Conservation (phyloP, 441 rosid species). For the Kokia cookei region DNA sequence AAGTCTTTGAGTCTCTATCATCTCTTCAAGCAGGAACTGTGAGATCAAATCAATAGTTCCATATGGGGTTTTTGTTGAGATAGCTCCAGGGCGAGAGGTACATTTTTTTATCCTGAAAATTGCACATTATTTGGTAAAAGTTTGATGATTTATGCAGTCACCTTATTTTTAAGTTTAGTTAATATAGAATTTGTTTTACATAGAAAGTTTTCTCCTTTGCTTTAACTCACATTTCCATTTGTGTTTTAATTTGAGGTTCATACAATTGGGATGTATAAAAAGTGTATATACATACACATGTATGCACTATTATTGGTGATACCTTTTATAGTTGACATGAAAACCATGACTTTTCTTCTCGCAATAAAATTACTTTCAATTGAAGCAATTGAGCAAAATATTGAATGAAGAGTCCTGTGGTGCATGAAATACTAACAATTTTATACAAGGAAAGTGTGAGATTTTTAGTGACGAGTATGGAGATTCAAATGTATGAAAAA, state of each 20-base stretch:
- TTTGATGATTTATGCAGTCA: background rate
- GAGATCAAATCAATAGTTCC: slow-evolving; percentile 88
- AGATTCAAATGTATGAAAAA: background rate
- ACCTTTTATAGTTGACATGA: background rate
- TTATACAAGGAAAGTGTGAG: background rate
- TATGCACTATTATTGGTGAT: background rate
- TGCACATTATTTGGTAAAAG: background rate
- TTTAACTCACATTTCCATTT: background rate
- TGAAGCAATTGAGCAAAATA: background rate
- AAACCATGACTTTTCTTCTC: background rate
- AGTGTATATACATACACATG: background rate
- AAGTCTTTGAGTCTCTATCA: slow-evolving; percentile 10
- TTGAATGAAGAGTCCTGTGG: background rate
- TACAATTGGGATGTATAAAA: background rate
- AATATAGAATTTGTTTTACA: background rate
- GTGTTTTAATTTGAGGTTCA: background rate
- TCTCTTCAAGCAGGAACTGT: slow-evolving; percentile 57
- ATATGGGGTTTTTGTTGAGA: slow-evolving; percentile 95
- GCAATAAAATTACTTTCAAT: background rate
- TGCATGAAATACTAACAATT: background rate
- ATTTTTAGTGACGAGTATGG: background rate
- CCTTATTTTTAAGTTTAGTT: background rate
- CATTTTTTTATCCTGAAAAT: slow-evolving; percentile 8
- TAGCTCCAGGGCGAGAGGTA: slow-evolving; percentile 96
- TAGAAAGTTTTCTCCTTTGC: background rate